Evolutionary conservation across 345 rosid genomes (phyloP), one percentile per base, ranked within the genome.

Genomic region (Bruguiera sexangula): DNA sequence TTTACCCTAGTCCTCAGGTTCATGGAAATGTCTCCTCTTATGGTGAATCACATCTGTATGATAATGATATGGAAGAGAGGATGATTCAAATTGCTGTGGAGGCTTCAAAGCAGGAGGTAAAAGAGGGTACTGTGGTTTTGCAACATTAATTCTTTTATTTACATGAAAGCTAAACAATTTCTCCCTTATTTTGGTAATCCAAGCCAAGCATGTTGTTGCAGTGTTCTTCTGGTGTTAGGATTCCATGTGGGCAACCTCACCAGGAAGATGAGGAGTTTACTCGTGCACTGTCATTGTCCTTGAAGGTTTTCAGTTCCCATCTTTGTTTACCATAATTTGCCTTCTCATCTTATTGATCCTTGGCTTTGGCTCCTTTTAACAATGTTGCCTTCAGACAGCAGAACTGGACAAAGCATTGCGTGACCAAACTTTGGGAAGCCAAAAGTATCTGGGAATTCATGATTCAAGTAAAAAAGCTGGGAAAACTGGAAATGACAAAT

Each of bases 31-130:
- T 75, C 70, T 34, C 67, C 18, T 75, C 81, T 56, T 80, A 78
- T 71, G 66, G 46, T 66, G 74, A 52, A 24, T 48, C 76, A 22
- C 73, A 75, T 70, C 52, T 66, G n/a, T 29, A 75, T 79, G 69
- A 51, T 29, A 62, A 76, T 52, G 82, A 81, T 79, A 53, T 73
- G n/a, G 97, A 91, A 73, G 89, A 87, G 51, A 88, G 89, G 76
- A 88, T 91, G 92, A 54, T 91, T 61, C 87, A 79, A 79, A 79
- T 82, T 68, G 98, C 96, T 39, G 82, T 91, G 63, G 94, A 86
- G 83, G 92, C 96, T 82, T 93, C 98, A 19, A 84, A 75, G 75
- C 78, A 65, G 63, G 94, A 85, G 73, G 83, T 79, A 78, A 74
- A 68, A 67, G 79, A 68, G 67, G 68, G 39, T 24, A 61, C 54